Evolutionary conservation across 2,329 filamentous ascomycete species (phyloP), one percentile per base, ranked within the genome.

Genomic region (Akanthomyces muscarius): DNA sequence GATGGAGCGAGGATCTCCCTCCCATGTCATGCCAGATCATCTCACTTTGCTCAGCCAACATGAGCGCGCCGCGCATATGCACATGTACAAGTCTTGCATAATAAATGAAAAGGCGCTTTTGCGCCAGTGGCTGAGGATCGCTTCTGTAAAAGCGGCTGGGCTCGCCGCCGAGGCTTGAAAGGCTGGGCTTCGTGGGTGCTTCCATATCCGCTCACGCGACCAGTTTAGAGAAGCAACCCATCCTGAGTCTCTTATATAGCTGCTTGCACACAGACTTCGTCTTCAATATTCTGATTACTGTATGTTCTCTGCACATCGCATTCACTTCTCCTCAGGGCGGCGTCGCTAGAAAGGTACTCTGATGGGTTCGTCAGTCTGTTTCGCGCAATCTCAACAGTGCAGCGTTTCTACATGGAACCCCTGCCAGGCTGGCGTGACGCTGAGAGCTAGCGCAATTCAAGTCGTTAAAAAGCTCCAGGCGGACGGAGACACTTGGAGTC

Each of bases 71-170:
- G 44, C 55, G 55, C 44, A 48, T 58, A 58, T 58, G 55, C 55
- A 58, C n/a, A 58, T 58, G 55, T 25, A 58, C 55, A 58, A 58
- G 44, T 25, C n/a, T 48, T 48, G 30, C 55, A 58, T 48, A 30
- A 30, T 30, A 30, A 30, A 30, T 30, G 4, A 30, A 30, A 8
- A 16, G 7, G 28, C 10, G 7, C n/a, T 18, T 5, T 18, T 5
- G 10, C 14, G 47, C 25, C 47, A 30, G 21, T 48, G 45, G 7
- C 13, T 41, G 14, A 41, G 21, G 21, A 30, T 30, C 25, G 13
- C 25, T 30, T 30, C 16, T 16, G 25, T 25, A 16, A 50, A n/a
- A 25, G 47, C 3, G 47, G 10, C 21, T 13, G 23, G 45, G 45
- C 10, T 50, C 11, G 13, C 21, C 45, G 45, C n/a, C 25, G 7